Percentiles rank a stretch among this genome's conserved stretches.
These are phyloP conservation scores for Sugiyamaella smithiae DNA, from an alignment of 805 yeast species.

Conservation along the genomic window DNA sequence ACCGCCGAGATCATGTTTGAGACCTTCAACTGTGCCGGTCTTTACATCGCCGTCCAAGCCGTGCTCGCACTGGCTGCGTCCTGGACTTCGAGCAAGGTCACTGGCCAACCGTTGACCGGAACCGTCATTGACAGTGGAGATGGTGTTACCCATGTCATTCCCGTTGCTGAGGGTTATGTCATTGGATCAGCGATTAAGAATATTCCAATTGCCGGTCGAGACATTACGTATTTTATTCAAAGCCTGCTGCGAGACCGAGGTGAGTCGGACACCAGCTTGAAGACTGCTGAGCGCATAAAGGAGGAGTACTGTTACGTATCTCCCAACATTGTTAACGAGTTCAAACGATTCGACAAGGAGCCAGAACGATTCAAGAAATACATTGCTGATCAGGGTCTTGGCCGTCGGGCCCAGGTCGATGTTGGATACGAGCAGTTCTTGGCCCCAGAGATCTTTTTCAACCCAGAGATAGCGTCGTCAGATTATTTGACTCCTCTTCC, in stretches of 20 bases:
- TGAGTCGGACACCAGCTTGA: slow-evolving; percentile 86
- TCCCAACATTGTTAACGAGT: slow-evolving; percentile 96
- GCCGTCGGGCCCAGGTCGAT: slow-evolving; percentile 68
- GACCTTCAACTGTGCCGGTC: slow-evolving; percentile 96
- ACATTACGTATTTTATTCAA: slow-evolving; percentile 91
- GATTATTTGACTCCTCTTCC: slow-evolving; percentile 97
- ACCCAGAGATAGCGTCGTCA: slow-evolving; percentile 93
- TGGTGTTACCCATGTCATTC: slow-evolving; percentile 98
- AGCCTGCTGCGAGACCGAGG: slow-evolving; percentile 93
- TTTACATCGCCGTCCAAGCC: slow-evolving; percentile 98
- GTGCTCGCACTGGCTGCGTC: slow-evolving; percentile 97
- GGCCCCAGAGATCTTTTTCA: slow-evolving; percentile 99
- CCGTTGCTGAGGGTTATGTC: slow-evolving; percentile 98
- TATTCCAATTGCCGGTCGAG: slow-evolving; percentile 98
- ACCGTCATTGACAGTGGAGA: slow-evolving; percentile 98
- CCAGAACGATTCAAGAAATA: slow-evolving; percentile 93
- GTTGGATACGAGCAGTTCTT: slow-evolving; percentile 96
- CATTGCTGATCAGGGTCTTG: slow-evolving; percentile 64
- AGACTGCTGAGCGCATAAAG: slow-evolving; percentile 95
- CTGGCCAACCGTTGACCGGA: slow-evolving; percentile 94
- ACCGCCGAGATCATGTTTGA: slow-evolving; percentile 99
- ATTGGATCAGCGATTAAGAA: slow-evolving; percentile 97
- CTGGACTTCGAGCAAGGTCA: slow-evolving; percentile 96
- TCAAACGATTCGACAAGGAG: slow-evolving; percentile 89
- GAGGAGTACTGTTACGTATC: slow-evolving; percentile 96